A percentile compares a stretch with the other conserved stretches of the same genome.
Conservation (phyloP, 2,329 filamentous ascomycete species). For the Epichloe brachyelytri region DNA sequence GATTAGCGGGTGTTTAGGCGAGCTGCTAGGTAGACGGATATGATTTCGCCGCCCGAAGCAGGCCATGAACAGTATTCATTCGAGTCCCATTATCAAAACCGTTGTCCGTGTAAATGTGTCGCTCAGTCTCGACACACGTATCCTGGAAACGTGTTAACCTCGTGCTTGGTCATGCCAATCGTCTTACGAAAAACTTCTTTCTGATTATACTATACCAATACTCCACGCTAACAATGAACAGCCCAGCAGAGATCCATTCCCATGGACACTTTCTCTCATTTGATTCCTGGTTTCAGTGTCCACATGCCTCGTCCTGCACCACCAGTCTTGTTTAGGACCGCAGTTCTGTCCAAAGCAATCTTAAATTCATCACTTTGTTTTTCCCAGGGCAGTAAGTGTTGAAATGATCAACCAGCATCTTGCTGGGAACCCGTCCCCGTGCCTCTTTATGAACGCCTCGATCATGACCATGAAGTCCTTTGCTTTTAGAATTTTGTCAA, state of each 20-base stretch:
- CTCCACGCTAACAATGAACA: neutral
- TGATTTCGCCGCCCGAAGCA: slow-evolving; percentile 31
- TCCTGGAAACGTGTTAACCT: neutral
- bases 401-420: slow-evolving; percentile 84
- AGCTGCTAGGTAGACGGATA: slow-evolving; percentile 27
- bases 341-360: slow-evolving; percentile 63
- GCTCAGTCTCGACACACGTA: neutral
- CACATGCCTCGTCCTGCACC: slow-evolving; percentile 41
- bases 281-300: slow-evolving; percentile 29
- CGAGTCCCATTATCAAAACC: slow-evolving; percentile 12
- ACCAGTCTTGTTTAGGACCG: slow-evolving; percentile 50
- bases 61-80: slow-evolving; percentile 27
- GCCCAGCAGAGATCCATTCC: neutral
- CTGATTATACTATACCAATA: neutral
- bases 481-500: slow-evolving; percentile 30
- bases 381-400: slow-evolving; percentile 56
- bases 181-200: too few species aligned
- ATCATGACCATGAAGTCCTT: slow-evolving; percentile 62
- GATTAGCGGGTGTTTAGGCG: slow-evolving; percentile 12
- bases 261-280: slow-evolving; percentile 6
- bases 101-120: slow-evolving; percentile 1
- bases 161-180: too few species aligned
- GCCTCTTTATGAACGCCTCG: slow-evolving; percentile 61
- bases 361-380: slow-evolving; percentile 72
- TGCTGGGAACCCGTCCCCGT: slow-evolving; percentile 71